Base-by-base conservation (phyloP, 345 rosid species). In the Durio zibethinus region DNA sequence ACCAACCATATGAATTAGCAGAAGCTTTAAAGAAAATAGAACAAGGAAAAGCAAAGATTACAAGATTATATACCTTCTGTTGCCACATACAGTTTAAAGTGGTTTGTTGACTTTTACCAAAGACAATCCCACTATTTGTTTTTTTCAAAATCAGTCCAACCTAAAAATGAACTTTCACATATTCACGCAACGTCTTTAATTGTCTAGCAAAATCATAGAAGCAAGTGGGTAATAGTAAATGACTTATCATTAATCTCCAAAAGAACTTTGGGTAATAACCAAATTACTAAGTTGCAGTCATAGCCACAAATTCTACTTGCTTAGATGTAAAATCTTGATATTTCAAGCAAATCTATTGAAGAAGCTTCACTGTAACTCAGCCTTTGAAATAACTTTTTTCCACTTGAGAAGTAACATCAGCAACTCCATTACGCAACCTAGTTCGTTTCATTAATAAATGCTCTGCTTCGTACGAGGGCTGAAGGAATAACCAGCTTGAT, bases 311-410 rank as follows among this genome's bases (percentile, higher is more conserved):
- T 73, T 29, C 62, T 85, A 95, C 99, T 97, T 92, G 93, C 72
- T 93, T 94, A 68, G 84, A 77, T 59, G 92, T 84, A 80, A 95
- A 80, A 88, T 95, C 98, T 36, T 88, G 90, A 79, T 85, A 92
- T 76, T 87, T 90, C 84, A 87, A 82, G 74, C 90, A 85, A 84
- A 87, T 80, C 68, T 82, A 86, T 72, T 83, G 90, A 85, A 93
- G 69, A 67, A 89, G 81, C 86, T 90, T 91, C 81, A 92, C 88
- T 23, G 98, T 86, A 78, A 89, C 91, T 73, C 89, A 75, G 83
- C 99, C 90, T 80, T 92, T 89, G 84, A 93, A 95, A 88, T 93
- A 70, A 78, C 79, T 73, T 33, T 81, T 75, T 76, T 81, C 82
- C 76, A 79, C 72, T 25, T 66, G 40, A 71, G 85, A 72, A 79